Conservation (phyloP, 2,329 filamentous ascomycete genomes). For the Fusarium robinianum region DNA sequence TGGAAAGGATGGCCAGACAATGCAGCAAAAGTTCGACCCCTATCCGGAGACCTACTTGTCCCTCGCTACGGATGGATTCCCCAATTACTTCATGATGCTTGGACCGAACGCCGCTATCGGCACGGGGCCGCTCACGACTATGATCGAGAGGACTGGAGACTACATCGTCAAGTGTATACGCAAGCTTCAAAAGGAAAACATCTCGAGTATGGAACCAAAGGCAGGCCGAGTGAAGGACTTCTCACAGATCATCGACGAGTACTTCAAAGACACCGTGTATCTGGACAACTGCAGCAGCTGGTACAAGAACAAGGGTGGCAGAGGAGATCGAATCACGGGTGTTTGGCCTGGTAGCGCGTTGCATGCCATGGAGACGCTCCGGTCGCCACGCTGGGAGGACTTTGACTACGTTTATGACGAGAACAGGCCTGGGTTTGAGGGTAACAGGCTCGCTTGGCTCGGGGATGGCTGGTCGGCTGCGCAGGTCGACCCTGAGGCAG, state of each 20-base stretch:
- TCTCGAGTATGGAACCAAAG: constrained; percentile 4
- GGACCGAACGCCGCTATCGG: constrained; percentile 50
- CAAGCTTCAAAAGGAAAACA: constrained; percentile 4
- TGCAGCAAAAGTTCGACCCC: constrained; percentile 46
- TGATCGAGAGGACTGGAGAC: constrained; percentile 8
- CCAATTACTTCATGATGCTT: constrained; percentile 54
- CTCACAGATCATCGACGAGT: constrained; percentile 15
- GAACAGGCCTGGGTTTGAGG: not conserved
- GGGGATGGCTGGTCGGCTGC: constrained; percentile 10
- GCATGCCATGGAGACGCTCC: constrained; percentile 14
- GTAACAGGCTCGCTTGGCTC: constrained; percentile 1
- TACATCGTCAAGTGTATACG: constrained; percentile 8
- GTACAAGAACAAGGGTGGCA: constrained; percentile 3
- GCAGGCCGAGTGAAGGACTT: constrained; percentile 10
- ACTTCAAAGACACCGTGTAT: constrained; percentile 22
- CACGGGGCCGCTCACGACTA: constrained; percentile 2
- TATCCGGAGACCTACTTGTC: constrained; percentile 51
- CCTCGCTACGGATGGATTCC: constrained; percentile 52
- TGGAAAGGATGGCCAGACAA: constrained; percentile 44
- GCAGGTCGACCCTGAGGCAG: constrained; percentile 1
- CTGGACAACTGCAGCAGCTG: constrained; percentile 18
- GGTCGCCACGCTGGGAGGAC: constrained; percentile 19
- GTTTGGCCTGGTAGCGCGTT: constrained; percentile 17
- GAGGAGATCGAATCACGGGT: constrained; percentile 6
- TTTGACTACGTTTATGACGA: not conserved